Conservation (phyloP, 345 rosid genomes). For the Eucalyptus viminalis region DNA sequence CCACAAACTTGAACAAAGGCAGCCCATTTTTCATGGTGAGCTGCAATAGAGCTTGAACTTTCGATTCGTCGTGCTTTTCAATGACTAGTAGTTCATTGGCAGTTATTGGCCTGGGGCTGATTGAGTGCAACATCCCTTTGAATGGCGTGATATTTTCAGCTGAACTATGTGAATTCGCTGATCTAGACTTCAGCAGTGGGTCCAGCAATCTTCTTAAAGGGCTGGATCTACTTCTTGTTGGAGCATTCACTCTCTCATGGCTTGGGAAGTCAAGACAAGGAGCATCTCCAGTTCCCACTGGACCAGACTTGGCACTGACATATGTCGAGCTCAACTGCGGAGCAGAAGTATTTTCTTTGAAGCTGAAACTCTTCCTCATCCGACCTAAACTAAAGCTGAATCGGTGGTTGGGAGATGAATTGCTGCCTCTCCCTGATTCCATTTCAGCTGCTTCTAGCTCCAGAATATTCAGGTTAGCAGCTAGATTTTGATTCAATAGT, state of each 20-base stretch:
- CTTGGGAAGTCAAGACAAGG: slow-evolving; percentile 15
- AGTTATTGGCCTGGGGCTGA: slow-evolving; percentile 2
- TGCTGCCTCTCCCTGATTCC: slow-evolving; percentile 28
- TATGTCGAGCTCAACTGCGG: slow-evolving; percentile 31
- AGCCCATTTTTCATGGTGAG: slow-evolving; percentile 50
- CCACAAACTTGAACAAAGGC: slow-evolving; percentile 57
- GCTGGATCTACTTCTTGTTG: slow-evolving; percentile 45
- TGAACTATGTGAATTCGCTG: slow-evolving; percentile 1
- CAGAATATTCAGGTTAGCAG: slow-evolving; percentile 19
- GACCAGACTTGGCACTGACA: slow-evolving; percentile 49
- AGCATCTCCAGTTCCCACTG: slow-evolving; percentile 26
- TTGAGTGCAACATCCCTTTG: slow-evolving; percentile 20
- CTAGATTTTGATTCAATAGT: slow-evolving; percentile 2
- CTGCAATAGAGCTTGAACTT: slow-evolving; percentile 47
- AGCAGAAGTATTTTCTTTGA: slow-evolving; percentile 45
- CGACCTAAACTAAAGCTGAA: slow-evolving; percentile 75
- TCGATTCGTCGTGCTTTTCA: slow-evolving; percentile 20
- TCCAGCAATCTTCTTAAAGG: slow-evolving; percentile 67
- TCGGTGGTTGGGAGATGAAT: slow-evolving; percentile 48
- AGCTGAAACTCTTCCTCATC: slow-evolving; percentile 67
- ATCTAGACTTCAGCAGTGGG: slow-evolving; percentile 52
- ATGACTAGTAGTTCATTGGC: slow-evolving; percentile 4
- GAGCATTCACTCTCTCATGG: slow-evolving; percentile 20
- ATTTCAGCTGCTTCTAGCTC: slow-evolving; percentile 28
- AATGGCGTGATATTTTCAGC: slow-evolving; percentile 22